Percentiles rank a stretch among this genome's conserved stretches.
Evolutionary conservation across 2,329 filamentous ascomycete genomes (phyloP).

Genomic region (Cordyceps farinosa): DNA sequence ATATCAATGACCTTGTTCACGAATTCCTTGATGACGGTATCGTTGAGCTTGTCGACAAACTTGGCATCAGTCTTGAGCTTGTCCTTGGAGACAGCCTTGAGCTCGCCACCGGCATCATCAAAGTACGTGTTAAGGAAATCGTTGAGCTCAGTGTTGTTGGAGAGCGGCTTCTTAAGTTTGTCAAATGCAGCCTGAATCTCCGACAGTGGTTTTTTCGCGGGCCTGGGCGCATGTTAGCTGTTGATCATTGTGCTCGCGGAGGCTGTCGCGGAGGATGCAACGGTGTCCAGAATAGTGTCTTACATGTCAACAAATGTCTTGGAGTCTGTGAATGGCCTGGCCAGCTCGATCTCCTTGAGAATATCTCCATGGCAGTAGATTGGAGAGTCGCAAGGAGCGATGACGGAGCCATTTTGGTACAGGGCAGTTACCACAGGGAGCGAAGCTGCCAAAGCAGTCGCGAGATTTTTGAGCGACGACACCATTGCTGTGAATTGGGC

Average conservation of each 20-base stretch:
- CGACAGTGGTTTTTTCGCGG: slow-evolving; percentile 55
- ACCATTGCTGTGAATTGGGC: slow-evolving; percentile 25
- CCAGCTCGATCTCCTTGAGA: slow-evolving; percentile 59
- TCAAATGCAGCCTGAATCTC: slow-evolving; percentile 61
- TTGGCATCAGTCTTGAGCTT: slow-evolving; percentile 53
- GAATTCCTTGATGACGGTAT: slow-evolving; percentile 58
- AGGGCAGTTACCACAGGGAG: slow-evolving; percentile 40
- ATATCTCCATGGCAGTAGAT: slow-evolving; percentile 66
- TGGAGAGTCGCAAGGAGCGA: slow-evolving; percentile 63
- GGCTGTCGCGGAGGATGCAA: neutral
- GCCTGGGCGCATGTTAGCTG: slow-evolving; percentile 37
- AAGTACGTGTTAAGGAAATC: slow-evolving; percentile 62
- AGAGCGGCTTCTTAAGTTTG: slow-evolving; percentile 56
- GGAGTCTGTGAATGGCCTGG: slow-evolving; percentile 61
- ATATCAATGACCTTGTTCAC: slow-evolving; percentile 62
- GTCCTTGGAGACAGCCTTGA: slow-evolving; percentile 49
- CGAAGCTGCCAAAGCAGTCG: slow-evolving; percentile 28
- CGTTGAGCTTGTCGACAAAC: slow-evolving; percentile 56
- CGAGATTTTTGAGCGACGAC: slow-evolving; percentile 24
- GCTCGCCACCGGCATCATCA: slow-evolving; percentile 59
- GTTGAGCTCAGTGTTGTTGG: slow-evolving; percentile 60
- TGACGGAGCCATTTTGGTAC: slow-evolving; percentile 57
- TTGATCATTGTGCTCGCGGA: slow-evolving; percentile 19
- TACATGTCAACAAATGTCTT: slow-evolving; percentile 71
- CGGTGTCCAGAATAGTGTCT: slow-evolving; percentile 22